Evolutionary conservation across 768 basidiomycete species (phyloP).

Genomic region (Trametes punicea): DNA sequence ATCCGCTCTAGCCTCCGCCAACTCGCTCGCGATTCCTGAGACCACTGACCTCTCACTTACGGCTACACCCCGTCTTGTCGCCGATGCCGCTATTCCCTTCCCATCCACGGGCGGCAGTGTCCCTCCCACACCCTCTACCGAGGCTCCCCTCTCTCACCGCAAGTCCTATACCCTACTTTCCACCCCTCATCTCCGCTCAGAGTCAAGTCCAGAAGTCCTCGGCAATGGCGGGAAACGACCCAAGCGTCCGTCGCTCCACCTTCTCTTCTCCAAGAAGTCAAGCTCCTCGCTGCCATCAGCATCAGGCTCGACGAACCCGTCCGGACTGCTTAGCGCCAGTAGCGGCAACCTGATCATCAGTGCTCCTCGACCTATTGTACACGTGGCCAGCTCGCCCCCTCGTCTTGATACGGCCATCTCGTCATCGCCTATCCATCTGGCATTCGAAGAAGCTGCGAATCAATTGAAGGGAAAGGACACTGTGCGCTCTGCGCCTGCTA

Average conservation of each 20-base stretch:
- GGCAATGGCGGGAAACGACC: conserved; percentile 30
- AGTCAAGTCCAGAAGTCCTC: conserved; percentile 6
- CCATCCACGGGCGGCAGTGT: conserved; percentile 36
- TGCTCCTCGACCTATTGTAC: neutral
- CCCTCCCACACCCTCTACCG: conserved; percentile 30
- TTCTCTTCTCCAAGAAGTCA: conserved; percentile 66
- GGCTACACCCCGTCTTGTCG: conserved; percentile 12
- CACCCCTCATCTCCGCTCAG: conserved; percentile 31
- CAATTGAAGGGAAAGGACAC: conserved; percentile 2
- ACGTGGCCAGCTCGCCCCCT: conserved; percentile 22
- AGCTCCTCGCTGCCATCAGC: conserved; percentile 31
- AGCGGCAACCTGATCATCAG: neutral
- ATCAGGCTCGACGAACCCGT: conserved; percentile 2
- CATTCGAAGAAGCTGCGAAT: conserved; percentile 14
- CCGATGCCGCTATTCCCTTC: conserved; percentile 39
- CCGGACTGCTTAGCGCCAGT: neutral
- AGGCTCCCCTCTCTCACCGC: conserved; percentile 31
- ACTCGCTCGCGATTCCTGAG: conserved; percentile 17
- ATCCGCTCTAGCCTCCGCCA: conserved; percentile 7
- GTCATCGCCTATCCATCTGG: conserved; percentile 27
- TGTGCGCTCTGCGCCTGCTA: conserved; percentile 6
- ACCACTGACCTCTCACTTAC: neutral
- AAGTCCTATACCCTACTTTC: conserved; percentile 35
- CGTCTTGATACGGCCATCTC: conserved; percentile 26
- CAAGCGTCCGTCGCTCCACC: conserved; percentile 68